Evolutionary conservation across 2,329 filamentous ascomycete species (phyloP), one percentile per base, ranked within the genome.

Genomic region (Drechslerella stenobrocha): DNA sequence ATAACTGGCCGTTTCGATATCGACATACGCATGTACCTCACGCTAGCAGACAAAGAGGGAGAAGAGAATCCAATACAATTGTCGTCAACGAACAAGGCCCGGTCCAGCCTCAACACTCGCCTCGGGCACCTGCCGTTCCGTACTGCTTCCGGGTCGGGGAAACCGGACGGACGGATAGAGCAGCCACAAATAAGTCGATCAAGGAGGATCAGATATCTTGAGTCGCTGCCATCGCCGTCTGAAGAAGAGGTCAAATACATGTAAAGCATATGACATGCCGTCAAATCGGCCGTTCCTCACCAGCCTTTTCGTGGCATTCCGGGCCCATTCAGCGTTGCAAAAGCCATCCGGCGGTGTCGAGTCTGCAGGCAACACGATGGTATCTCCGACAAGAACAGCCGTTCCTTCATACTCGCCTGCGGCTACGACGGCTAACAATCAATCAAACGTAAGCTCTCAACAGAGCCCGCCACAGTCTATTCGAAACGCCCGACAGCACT

Each of bases 281-380:
- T 85, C 82, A 70, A 86, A 87, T 77, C 78, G 84, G 61, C 84
- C 81, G 47, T 87, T 87, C 77, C 80, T 87, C 72, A 80, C 83
- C 71, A 84, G 84, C 78, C 86, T 87, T 77, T 81, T 87, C 69
- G 82, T 84, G 47, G 83, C 84, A 70, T 87, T 87, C 74, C 81
- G 84, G 52, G 83, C 84, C 51, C 84, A 86, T 73, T 84, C 83
- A 40, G 79, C 80, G 58, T 80, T 81, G 23, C 78, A 83, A 70
- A 85, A 85, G 73, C 77, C 83, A 22, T 79, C 82, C 8, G 76
- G 77, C n/a, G 28, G 40, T 4, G 20, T 28, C 70, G 28, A 65
- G 73, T 9, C 70, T 74, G 13, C 70, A 73, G 13, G 70, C 74
- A 11, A 61, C 74, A 48, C 61, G 22, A 52, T 59, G 44, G 52